Evolutionary conservation across 805 yeast genomes (phyloP).

Genomic region (Tetrapisispora phaffii): DNA sequence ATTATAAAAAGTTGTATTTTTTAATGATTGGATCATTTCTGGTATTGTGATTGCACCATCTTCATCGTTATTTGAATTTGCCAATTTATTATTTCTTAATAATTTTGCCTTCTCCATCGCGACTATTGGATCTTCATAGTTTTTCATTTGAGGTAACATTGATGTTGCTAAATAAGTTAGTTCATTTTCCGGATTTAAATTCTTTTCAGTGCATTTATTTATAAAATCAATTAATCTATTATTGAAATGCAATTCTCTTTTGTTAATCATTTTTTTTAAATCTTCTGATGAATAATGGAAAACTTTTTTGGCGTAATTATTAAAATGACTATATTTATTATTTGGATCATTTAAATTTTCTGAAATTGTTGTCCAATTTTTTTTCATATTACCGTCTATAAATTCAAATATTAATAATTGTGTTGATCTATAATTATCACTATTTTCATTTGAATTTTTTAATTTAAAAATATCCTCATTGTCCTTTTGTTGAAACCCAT

Average conservation of each 20-base stretch:
- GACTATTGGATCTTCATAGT: slow-evolving; percentile 52
- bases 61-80: slow-evolving; percentile 14
- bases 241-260: slow-evolving; percentile 46
- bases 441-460: slow-evolving; percentile 29
- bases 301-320: slow-evolving; percentile 2
- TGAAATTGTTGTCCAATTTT: slow-evolving; percentile 33
- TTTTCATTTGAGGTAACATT: slow-evolving; percentile 40
- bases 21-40: slow-evolving; percentile 41
- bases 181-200: slow-evolving; percentile 34
- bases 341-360: slow-evolving; percentile 23
- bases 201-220: slow-evolving; percentile 16
- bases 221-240: slow-evolving; percentile 33
- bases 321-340: slow-evolving; percentile 25
- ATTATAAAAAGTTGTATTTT: slow-evolving; percentile 41
- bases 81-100: neutral
- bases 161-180: slow-evolving; percentile 31
- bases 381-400: slow-evolving; percentile 50
- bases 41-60: slow-evolving; percentile 33
- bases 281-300: slow-evolving; percentile 42
- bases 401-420: slow-evolving; percentile 69
- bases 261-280: slow-evolving; percentile 48
- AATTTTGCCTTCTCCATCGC: slow-evolving; percentile 36
- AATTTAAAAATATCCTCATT: slow-evolving; percentile 40
- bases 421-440: slow-evolving; percentile 19
- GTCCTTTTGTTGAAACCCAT: slow-evolving; percentile 49